phyloP scores from a whole-genome alignment of 1,284 basidiomycete genomes.

The Neonothopanus nambi region DNA sequence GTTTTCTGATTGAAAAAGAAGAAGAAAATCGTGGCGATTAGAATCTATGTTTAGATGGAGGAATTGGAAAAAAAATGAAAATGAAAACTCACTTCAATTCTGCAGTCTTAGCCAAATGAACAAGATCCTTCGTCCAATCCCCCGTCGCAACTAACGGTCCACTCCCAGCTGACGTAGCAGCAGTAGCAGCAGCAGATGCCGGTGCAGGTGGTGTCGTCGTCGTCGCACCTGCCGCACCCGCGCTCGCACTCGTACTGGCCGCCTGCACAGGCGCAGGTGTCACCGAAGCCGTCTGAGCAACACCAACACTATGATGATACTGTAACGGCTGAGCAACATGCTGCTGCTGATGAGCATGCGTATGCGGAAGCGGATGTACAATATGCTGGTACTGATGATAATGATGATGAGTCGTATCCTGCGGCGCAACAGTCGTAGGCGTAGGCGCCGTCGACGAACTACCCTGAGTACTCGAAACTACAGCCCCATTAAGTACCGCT shows the following conservation, averaged over 20 bases:
- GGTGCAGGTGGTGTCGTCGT: too few species aligned
- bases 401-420: constrained; percentile 12
- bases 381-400: not conserved
- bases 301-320: not conserved
- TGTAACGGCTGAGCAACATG: not conserved
- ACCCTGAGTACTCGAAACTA: not conserved
- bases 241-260: not conserved
- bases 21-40: not conserved
- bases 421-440: constrained; percentile 12
- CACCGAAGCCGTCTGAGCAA: not conserved
- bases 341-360: not conserved
- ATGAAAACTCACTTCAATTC: constrained; percentile 66
- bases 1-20: constrained; percentile 52
- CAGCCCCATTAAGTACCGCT: constrained; percentile 7
- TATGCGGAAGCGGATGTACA: not conserved
- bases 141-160: constrained; percentile 66
- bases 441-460: too few species aligned
- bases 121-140: constrained; percentile 81
- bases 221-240: not conserved
- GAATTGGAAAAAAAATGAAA: not conserved
- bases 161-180: not conserved
- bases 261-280: not conserved
- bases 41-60: not conserved
- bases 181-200: not conserved
- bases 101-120: constrained; percentile 79